These are phyloP conservation scores for Microcyclospora pomicola DNA, from an alignment of 2,329 filamentous ascomycete species.

Conservation along the genomic window DNA sequence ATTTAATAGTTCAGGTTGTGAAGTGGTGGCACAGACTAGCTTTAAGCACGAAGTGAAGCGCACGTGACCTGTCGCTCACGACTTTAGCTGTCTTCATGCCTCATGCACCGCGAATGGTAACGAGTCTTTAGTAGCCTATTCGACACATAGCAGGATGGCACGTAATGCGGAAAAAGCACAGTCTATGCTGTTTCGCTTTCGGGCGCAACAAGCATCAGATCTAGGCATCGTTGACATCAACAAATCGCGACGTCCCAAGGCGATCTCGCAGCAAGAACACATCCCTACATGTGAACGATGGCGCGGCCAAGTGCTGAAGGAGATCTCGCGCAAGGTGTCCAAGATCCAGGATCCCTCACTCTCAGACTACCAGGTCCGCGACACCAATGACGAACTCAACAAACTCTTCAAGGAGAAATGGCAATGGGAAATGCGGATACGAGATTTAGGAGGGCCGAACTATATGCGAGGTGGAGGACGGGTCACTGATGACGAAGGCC, in stretches of 20 bases:
- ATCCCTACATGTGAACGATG: slow-evolving; percentile 91
- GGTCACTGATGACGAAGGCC: slow-evolving; percentile 41
- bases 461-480: slow-evolving; percentile 63
- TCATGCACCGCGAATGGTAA: no score
- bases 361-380: slow-evolving; percentile 93
- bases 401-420: slow-evolving; percentile 98
- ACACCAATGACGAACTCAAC: slow-evolving; percentile 98
- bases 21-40: no score
- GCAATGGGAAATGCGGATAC: slow-evolving; percentile 96
- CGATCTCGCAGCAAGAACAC: slow-evolving; percentile 71
- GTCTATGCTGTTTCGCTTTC: slow-evolving; percentile 99
- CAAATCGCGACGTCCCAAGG: slow-evolving; percentile 76
- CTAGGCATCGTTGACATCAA: slow-evolving; percentile 90
- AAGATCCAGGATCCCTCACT: slow-evolving; percentile 84
- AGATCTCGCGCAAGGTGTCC: slow-evolving; percentile 91
- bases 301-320: slow-evolving; percentile 93
- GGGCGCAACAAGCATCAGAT: slow-evolving; percentile 90
- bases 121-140: neutral
- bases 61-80: no score
- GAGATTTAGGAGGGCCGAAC: slow-evolving; percentile 90
- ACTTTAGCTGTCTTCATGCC: no score
- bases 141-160: slow-evolving; percentile 38
- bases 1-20: no score
- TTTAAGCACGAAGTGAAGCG: no score
- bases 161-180: slow-evolving; percentile 98